These are phyloP conservation scores for Actinidia polygama DNA, from an alignment of 179 eudicot genomes.

Conservation along the genomic window DNA sequence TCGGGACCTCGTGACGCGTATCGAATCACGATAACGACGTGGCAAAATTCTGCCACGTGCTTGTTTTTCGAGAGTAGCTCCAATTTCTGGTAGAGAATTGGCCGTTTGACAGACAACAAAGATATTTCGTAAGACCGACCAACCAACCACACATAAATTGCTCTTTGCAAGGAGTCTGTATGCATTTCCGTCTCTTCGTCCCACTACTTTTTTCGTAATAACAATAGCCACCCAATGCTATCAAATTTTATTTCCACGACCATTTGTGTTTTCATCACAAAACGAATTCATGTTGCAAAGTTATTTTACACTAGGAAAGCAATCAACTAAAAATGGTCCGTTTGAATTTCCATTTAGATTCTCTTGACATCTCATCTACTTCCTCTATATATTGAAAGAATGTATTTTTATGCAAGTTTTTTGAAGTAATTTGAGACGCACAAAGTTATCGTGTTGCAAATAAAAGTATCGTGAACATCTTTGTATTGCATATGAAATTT, in stretches of 20 bases:
- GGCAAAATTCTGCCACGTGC: slow-evolving; percentile 4
- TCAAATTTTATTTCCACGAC: not conserved
- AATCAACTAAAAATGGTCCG: no score
- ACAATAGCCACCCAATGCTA: not conserved
- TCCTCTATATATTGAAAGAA: no score
- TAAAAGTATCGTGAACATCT: no score
- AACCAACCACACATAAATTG: not conserved
- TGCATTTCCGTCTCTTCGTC: not conserved
- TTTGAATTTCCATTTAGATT: no score
- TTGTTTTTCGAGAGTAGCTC: not conserved
- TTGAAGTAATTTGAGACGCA: no score
- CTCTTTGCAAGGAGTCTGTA: not conserved
- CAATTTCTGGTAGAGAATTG: slow-evolving; percentile 1
- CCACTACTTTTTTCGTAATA: not conserved
- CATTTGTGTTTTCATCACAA: no score
- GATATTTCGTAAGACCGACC: not conserved
- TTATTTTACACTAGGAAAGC: no score
- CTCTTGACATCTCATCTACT: no score
- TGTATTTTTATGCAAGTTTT: no score
- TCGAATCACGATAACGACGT: not conserved
- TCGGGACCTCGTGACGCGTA: not conserved
- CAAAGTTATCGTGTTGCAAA: no score
- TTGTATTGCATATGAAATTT: no score
- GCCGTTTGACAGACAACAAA: not conserved
- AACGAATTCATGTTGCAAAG: no score